Evolutionary conservation across 2,329 filamentous ascomycete genomes (phyloP), one percentile per base, ranked within the genome.

Genomic region (Periconia sp.): DNA sequence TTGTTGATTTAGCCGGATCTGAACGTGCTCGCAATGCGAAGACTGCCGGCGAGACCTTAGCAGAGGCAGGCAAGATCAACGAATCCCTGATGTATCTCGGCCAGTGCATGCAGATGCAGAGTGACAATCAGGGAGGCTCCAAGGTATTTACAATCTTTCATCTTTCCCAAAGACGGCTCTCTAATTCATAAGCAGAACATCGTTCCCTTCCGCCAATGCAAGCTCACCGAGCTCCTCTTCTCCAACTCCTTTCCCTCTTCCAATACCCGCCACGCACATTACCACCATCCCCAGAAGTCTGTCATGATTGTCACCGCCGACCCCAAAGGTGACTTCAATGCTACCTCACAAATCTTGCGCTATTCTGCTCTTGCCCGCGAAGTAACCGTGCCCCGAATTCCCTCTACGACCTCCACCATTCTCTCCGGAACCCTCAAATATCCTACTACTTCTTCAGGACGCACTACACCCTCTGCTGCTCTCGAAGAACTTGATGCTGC

Each of bases 251-350:
- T 76, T 57, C 63, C 78, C 38, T 61, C 74, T 60, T 58, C 59
- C 31, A 70, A 25, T 3, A n/a, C 25, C 4, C 73, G 79, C 43
- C 65, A 74, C 70, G 12, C 73, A 40, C 47, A 76, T 54, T 67
- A 66, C 32, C 66, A 69, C 46, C 55, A 65, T 18, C 88, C 90
- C 0, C 94, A 97, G 66, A 92, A 88, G 61, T 92, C 87, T 1
- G 84, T 95, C 59, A 97, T 99, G 92, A 88, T 99, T 43, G 92
- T 97, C 12, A 96, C 92, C 0, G 94, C 92, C 3, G 92, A 99
- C 61, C 89, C 94, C 0, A 73, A 88, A 10, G 92, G 94, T 25
- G 94, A 99, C 69, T 96, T 92, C 76, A 97, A 97, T 64, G 91
- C 94, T 10, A 99, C 94, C 0, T 95, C 89, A 4, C 94, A 97